Evolutionary conservation across 495 filamentous ascomycete species (phyloP), one percentile per base, ranked within the genome.

Genomic region (Xylaria castorea): DNA sequence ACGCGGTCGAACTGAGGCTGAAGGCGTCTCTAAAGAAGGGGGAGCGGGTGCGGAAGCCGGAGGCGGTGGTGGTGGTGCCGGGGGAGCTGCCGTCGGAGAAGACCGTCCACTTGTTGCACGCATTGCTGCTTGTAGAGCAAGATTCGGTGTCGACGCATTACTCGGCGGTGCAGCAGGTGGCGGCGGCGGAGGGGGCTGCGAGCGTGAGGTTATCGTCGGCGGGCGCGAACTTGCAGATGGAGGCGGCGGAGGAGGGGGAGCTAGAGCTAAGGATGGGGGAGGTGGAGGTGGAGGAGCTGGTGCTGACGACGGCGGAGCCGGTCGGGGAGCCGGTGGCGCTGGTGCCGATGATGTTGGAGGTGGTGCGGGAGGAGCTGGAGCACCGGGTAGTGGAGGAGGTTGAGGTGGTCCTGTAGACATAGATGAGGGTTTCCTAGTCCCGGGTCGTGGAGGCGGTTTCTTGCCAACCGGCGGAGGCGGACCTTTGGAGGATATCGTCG

Each of bases 381-480:
- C 79, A 25, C 82, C 75, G n/a, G 84, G 83, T 40, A 83, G 77
- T 55, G 84, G 81, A 71, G 85, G 83, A 48, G 87, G 80, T 77
- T 72, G 86, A 74, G 77, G 76, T 34, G 80, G 78, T 46, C 80
- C 81, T 46, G 84, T 81, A 36, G 82, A 82, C 40, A 78, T 81
- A 34, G 86, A 83, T 36, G 85, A 80, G 46, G 84, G 91, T 77
- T 93, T 94, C 69, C 92, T 84, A 38, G 87, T 90, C 66, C 88
- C 89, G n/a, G 88, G 91, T 44, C 89, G 87, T 38, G 91, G 90
- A 42, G 91, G 92, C 75, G 91, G 92, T 75, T 89, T 89, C 78
- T 88, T 89, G 83, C 91, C 81, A 85, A 92, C 78, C 79, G 90
- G 81, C 76, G 91, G 78, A 73, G 89, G 81, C 62, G 85, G 82